Evolutionary conservation across 148 eudicot species (phyloP).

Genomic region (Amaranthus cruentus): DNA sequence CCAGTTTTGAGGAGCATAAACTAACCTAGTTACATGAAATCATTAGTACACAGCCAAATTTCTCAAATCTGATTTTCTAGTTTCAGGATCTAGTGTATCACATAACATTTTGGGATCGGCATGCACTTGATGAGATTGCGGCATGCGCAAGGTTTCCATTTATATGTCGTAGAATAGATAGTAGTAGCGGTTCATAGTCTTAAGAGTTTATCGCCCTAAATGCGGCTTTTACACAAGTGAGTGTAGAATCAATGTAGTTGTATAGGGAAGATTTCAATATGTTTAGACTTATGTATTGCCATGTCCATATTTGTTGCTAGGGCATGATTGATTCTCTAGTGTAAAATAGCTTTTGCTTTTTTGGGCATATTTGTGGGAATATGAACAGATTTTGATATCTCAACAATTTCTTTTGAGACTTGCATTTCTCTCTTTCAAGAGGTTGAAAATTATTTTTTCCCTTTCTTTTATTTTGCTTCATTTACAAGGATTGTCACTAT

Average conservation of each 20-base stretch:
- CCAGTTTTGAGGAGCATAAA: conserved; percentile 31
- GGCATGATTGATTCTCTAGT: conserved; percentile 19
- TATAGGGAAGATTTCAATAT: conserved; percentile 9
- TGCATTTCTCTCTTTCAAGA: too few relatives aligned
- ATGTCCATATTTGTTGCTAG: conserved; percentile 4
- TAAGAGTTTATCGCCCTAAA: conserved; percentile 15
- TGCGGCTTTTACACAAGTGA: conserved; percentile 20
- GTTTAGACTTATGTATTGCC: conserved; percentile 8
- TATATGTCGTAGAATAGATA: conserved; percentile 20
- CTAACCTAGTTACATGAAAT: conserved; percentile 43
- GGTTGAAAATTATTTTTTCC: not conserved
- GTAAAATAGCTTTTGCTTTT: conserved; percentile 2
- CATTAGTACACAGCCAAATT: conserved; percentile 18
- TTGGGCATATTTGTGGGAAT: conserved; percentile 9
- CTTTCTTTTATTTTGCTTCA: not conserved
- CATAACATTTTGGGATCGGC: conserved; percentile 15
- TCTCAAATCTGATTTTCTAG: conserved; percentile 29
- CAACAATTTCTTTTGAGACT: too few relatives aligned
- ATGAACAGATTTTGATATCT: not conserved
- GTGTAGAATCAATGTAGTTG: conserved; percentile 19
- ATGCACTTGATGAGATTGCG: conserved; percentile 13
- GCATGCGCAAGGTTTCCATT: conserved; percentile 12
- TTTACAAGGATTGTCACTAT: too few relatives aligned
- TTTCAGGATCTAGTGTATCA: conserved; percentile 21
- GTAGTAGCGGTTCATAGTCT: conserved; percentile 7